A percentile compares a stretch with the other conserved stretches of the same genome.
phyloP scores from a whole-genome alignment of 257 asterid species.

The Scutellaria barbata region DNA sequence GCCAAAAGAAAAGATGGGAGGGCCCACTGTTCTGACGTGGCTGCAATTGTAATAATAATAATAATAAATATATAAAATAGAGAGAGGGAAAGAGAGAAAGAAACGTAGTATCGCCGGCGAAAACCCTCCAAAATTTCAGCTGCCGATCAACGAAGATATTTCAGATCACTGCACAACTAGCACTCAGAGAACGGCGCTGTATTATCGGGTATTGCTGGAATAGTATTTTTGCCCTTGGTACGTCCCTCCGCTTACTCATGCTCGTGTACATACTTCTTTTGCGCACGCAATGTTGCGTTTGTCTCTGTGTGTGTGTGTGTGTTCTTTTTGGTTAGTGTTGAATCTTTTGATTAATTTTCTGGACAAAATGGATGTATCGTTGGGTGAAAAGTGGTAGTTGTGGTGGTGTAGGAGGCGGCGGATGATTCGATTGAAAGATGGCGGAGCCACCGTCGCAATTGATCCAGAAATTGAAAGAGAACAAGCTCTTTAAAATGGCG shows the following conservation, averaged over 20 bases:
- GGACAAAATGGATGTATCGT: background rate
- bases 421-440: conserved; percentile 63
- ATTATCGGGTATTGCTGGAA: background rate
- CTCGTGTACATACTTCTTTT: background rate
- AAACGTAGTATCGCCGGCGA: conserved; percentile 37
- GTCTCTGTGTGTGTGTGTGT: background rate
- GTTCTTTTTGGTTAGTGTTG: conserved; percentile 7
- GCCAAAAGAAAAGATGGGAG: background rate
- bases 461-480: conserved; percentile 54
- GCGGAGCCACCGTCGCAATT: conserved; percentile 60
- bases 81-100: conserved; percentile 30
- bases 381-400: conserved; percentile 31
- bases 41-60: background rate
- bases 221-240: conserved; percentile 29
- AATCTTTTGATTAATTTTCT: background rate
- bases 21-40: conserved; percentile 36
- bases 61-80: background rate
- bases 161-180: conserved; percentile 27
- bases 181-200: conserved; percentile 28
- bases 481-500: conserved; percentile 59
- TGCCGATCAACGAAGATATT: conserved; percentile 36
- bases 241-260: background rate
- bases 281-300: background rate
- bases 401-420: conserved; percentile 45
- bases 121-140: conserved; percentile 36